A percentile compares a stretch with the other conserved stretches of the same genome.
These are phyloP conservation scores for Neurospora discreta DNA, from an alignment of 495 filamentous ascomycete species.

Conservation along the genomic window DNA sequence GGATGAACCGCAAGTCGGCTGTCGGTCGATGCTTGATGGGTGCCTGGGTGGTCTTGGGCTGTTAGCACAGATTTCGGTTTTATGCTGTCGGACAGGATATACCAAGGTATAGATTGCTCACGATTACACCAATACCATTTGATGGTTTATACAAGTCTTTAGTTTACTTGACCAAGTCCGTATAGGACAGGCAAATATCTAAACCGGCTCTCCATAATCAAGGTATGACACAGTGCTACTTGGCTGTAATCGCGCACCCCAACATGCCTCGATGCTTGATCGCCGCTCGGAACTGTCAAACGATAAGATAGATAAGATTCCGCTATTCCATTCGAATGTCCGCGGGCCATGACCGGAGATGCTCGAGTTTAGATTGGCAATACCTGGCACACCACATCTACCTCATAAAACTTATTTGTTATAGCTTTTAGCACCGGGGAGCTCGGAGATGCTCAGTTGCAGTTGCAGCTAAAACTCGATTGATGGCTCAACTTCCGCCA, in stretches of 20 bases:
- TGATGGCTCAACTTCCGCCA: neutral
- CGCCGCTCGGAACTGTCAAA: neutral
- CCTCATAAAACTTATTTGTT: neutral
- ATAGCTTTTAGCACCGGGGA: neutral
- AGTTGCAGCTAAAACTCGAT: neutral
- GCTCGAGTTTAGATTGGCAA: neutral
- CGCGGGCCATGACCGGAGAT: slow-evolving; percentile 15
- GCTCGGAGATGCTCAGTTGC: neutral
- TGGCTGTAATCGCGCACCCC: neutral
- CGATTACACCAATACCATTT: too few species aligned
- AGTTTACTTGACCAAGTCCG: too few species aligned
- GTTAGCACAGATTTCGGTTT: neutral
- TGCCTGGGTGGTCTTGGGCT: neutral
- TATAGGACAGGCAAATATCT: too few species aligned
- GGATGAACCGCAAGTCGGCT: neutral
- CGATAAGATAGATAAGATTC: neutral
- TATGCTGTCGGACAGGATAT: too few species aligned
- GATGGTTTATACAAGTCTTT: too few species aligned
- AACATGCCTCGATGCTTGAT: neutral
- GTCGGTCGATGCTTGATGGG: neutral
- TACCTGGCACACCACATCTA: neutral
- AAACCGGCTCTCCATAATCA: too few species aligned
- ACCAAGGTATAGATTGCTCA: too few species aligned
- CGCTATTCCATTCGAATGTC: slow-evolving; percentile 1
- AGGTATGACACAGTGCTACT: neutral